Base-by-base conservation (phyloP, 352 stramenopile species). In the Phytophthora capsici region DNA sequence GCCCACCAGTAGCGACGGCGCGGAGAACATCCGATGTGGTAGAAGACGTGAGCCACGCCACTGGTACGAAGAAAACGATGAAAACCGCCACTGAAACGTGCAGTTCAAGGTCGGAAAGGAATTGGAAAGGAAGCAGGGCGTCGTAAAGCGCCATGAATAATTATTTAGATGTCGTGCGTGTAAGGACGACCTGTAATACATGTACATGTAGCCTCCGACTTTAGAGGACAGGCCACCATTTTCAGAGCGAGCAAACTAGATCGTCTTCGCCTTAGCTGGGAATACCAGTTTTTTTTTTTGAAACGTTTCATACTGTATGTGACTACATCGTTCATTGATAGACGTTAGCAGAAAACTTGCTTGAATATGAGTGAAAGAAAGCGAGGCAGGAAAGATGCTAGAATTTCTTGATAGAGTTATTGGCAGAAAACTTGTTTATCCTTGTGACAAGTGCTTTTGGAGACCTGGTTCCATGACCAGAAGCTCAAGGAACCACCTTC, bases 111-210 rank as follows among this genome's bases (percentile, higher is more conserved):
- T 36, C 38, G 47, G 46, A 54, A 49, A 7, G 45, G 45, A 52
- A 6, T 36, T 30, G 47, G 46, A 54, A 49, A 7, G 45, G 45
- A 52, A 6, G 63, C 17, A 53, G 45, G 44, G 46, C 37, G 26
- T 47, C 44, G 50, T 38, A 26, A 17, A 52, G 16, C 41, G 56
- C 41, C 57, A 23, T 46, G 48, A 46, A 59, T 69, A 57, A 71
- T 67, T 71, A 71, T 71, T 71, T 71, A 71, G 63, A 49, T 71
- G 63, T 67, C 7, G 45, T 52, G 19, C 36, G 57, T 67, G 57
- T 57, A 55, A 25, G 5, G 36, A 45, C 63, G 44, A 52, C 19
- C n/a, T n/a, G 41, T 23, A 54, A 22, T 56, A 56, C 28, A 34
- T 56, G 13, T 13, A 60, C 36, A 41, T 37, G 38, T 23, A 37